A percentile compares a stretch with the other conserved stretches of the same genome.
These are phyloP conservation scores for Phytophthora macrochlamydospora DNA, from an alignment of 352 stramenopile genomes.

Conservation along the genomic window DNA sequence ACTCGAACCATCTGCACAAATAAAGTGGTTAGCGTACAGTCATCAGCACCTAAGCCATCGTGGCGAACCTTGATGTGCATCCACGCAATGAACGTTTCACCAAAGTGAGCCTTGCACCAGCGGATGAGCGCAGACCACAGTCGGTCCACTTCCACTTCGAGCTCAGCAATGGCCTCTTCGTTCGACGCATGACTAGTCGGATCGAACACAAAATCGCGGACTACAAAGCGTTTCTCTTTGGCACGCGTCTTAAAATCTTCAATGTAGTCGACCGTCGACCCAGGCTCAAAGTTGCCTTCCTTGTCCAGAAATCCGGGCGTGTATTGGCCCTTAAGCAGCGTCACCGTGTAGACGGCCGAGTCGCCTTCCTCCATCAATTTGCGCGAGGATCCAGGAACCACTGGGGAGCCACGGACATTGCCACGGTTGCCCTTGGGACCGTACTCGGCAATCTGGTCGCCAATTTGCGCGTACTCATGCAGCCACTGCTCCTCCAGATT, in stretches of 20 bases:
- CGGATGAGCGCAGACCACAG: slow-evolving; percentile 94
- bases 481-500: slow-evolving; percentile 91
- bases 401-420: slow-evolving; percentile 93
- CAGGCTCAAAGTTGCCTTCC: slow-evolving; percentile 90
- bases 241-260: slow-evolving; percentile 94
- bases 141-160: slow-evolving; percentile 93
- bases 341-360: slow-evolving; percentile 94
- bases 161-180: slow-evolving; percentile 84
- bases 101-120: slow-evolving; percentile 99
- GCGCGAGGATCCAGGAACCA: slow-evolving; percentile 92
- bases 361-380: slow-evolving; percentile 94
- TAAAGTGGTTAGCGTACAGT: slow-evolving; percentile 1
- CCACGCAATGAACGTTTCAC: slow-evolving; percentile 97
- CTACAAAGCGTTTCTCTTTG: slow-evolving; percentile 93
- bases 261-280: slow-evolving; percentile 94
- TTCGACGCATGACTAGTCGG: slow-evolving; percentile 87
- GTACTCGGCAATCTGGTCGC: slow-evolving; percentile 89
- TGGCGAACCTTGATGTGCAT: slow-evolving; percentile 96
- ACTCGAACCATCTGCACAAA: slow-evolving; percentile 87
- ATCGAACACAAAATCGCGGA: slow-evolving; percentile 94
- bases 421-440: slow-evolving; percentile 91
- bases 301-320: slow-evolving; percentile 84
- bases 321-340: slow-evolving; percentile 96
- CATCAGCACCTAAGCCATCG: not conserved
- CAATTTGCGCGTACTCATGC: slow-evolving; percentile 88